Evolutionary conservation across 345 rosid species (phyloP).

Genomic region (Eucalyptus cloeziana): DNA sequence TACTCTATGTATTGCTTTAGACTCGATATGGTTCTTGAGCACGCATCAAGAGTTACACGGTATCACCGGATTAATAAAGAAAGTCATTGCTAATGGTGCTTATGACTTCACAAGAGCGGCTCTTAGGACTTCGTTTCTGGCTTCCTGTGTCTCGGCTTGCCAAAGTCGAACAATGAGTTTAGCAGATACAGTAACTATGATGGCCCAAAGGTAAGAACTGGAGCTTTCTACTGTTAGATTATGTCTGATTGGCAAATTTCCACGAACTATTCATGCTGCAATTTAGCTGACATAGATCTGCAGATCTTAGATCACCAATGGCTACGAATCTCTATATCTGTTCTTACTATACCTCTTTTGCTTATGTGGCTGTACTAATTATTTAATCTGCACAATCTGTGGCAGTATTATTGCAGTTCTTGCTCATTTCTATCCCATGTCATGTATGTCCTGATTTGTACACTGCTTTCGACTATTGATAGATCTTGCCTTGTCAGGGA

Average conservation of each 20-base stretch:
- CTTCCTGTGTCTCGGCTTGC: constrained; percentile 94
- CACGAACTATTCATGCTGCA: background rate
- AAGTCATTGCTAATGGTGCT: constrained; percentile 74
- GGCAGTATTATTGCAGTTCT: background rate
- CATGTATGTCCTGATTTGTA: background rate
- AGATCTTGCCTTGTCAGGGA: background rate
- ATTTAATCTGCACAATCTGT: background rate
- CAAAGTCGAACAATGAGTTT: constrained; percentile 76
- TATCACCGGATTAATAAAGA: constrained; percentile 59
- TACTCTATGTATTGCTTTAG: constrained; percentile 76
- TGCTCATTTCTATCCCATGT: background rate
- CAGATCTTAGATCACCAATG: background rate
- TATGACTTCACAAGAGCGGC: constrained; percentile 95
- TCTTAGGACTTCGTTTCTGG: constrained; percentile 90
- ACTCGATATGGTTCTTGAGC: constrained; percentile 87
- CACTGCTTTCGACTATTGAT: background rate
- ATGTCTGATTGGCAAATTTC: background rate
- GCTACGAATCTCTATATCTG: background rate
- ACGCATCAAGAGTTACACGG: constrained; percentile 56
- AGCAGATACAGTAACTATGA: constrained; percentile 77
- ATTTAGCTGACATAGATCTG: background rate
- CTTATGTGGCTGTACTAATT: background rate
- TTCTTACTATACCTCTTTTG: background rate
- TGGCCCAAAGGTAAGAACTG: constrained; percentile 75
- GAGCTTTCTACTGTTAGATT: background rate